Conservation (phyloP, 257 asterid species). For the Petunia secreta region DNA sequence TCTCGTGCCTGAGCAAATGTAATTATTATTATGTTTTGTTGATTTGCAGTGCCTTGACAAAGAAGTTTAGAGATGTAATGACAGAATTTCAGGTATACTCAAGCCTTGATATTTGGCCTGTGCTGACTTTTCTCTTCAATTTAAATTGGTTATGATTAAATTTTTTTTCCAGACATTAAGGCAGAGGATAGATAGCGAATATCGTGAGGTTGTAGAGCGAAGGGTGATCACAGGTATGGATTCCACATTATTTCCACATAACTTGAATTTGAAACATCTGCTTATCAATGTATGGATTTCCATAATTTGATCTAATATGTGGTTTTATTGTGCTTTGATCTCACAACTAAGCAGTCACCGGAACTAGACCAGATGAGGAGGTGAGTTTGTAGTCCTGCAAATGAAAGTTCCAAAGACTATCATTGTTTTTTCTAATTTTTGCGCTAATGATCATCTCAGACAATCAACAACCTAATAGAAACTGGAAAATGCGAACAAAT, state of each 20-base stretch:
- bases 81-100: slow-evolving; percentile 72
- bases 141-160: neutral
- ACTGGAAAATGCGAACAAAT: slow-evolving; percentile 89
- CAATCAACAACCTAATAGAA: slow-evolving; percentile 79
- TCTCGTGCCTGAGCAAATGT: slow-evolving; percentile 17
- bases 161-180: slow-evolving; percentile 58
- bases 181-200: slow-evolving; percentile 74
- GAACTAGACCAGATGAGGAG: slow-evolving; percentile 88
- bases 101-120: slow-evolving; percentile 8
- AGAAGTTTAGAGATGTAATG: slow-evolving; percentile 77
- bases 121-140: neutral
- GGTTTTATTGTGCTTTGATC: slow-evolving; percentile 25
- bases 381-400: slow-evolving; percentile 42
- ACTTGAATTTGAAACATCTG: neutral
- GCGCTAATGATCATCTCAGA: slow-evolving; percentile 49
- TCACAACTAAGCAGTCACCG: slow-evolving; percentile 60
- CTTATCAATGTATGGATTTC: neutral
- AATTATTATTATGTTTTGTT: slow-evolving; percentile 7
- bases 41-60: slow-evolving; percentile 63
- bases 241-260: neutral
- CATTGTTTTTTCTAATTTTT: slow-evolving; percentile 2
- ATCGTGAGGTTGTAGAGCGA: slow-evolving; percentile 93
- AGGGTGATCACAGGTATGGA: slow-evolving; percentile 80
- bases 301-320: slow-evolving; percentile 19
- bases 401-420: neutral